Percentiles rank a stretch among this genome's conserved stretches.
These are phyloP conservation scores for Tricholoma sp. DNA, from an alignment of 768 basidiomycete species.

Conservation along the genomic window DNA sequence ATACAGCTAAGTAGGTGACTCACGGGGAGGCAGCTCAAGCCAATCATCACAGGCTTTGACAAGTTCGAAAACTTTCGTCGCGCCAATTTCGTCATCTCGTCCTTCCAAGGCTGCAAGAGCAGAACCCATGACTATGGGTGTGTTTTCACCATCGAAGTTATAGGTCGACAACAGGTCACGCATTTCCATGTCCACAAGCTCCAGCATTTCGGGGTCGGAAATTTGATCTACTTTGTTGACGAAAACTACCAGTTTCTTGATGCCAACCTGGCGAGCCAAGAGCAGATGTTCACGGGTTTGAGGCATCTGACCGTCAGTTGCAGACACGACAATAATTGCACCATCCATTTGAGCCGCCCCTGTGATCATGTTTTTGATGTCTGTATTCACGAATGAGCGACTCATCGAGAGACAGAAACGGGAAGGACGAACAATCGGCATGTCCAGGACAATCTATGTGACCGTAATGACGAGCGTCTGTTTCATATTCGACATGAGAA, in stretches of 20 bases:
- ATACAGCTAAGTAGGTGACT: constrained; percentile 20
- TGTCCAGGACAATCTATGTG: constrained; percentile 98
- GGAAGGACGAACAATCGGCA: constrained; percentile 70
- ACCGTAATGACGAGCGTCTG: constrained; percentile 83
- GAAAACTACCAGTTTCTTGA: constrained; percentile 96
- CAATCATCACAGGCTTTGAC: constrained; percentile 87
- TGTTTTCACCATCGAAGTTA: constrained; percentile 95
- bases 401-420: constrained; percentile 5
- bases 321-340: constrained; percentile 94
- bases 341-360: constrained; percentile 98
- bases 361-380: constrained; percentile 99
- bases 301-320: constrained; percentile 99
- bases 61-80: constrained; percentile 74
- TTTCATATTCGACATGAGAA: constrained; percentile 98
- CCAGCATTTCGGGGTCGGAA: constrained; percentile 95
- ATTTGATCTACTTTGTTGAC: constrained; percentile 99
- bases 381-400: constrained; percentile 31
- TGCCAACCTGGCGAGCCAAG: constrained; percentile 95
- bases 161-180: constrained; percentile 88
- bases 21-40: constrained; percentile 91
- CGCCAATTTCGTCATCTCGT: constrained; percentile 74
- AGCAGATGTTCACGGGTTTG: constrained; percentile 98
- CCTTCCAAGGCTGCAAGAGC: constrained; percentile 94
- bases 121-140: constrained; percentile 97
- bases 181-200: constrained; percentile 99